Evolutionary conservation across 441 rosid species (phyloP), one percentile per base, ranked within the genome.

Genomic region (Francoa sonchifolia): DNA sequence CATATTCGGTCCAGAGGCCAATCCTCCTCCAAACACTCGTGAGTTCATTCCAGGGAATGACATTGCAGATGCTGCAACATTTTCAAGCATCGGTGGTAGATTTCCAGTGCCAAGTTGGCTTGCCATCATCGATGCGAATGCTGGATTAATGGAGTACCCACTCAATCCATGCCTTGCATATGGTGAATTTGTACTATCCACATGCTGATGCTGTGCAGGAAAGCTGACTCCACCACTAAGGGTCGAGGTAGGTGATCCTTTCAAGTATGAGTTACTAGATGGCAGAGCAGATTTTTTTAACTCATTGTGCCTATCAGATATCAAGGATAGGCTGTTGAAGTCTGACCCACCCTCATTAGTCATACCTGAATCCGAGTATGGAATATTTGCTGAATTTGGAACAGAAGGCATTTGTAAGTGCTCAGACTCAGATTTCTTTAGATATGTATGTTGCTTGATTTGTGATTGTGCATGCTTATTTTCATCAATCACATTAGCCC

Each of bases 41-140:
- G 82, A 58, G 49, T 80, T 86, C 66, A 76, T 50, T 57, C 84
- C 82, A 48, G 79, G 68, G 22, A 59, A 61, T 18, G 63, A 81
- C 69, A 76, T 32, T 52, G 79, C 72, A n/a, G 83, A 69, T 36
- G 79, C 79, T 3, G 86, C 73, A 57, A 56, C 73, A 71, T 74
- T 79, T 39, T 78, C 95, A 71, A 63, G 71, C 47, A 71, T 47
- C 9, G 81, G 79, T 11, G 95, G 80, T 39, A 66, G 48, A 68
- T 61, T 77, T 41, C 63, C 71, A 27, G 53, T 47, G 26, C 81
- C 83, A 42, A 79, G 62, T 42, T 88, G 97, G 59, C 63, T 56
- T 27, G 77, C 71, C 72, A 81, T 67, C 72, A 71, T 55, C 33
- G 87, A 67, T 26, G 79, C 67, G 45, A 79, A 39, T 36, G 73